A percentile compares a stretch with the other conserved stretches of the same genome.
phyloP scores from a whole-genome alignment of 163 green algal species.

The Scenedesmus sp. region DNA sequence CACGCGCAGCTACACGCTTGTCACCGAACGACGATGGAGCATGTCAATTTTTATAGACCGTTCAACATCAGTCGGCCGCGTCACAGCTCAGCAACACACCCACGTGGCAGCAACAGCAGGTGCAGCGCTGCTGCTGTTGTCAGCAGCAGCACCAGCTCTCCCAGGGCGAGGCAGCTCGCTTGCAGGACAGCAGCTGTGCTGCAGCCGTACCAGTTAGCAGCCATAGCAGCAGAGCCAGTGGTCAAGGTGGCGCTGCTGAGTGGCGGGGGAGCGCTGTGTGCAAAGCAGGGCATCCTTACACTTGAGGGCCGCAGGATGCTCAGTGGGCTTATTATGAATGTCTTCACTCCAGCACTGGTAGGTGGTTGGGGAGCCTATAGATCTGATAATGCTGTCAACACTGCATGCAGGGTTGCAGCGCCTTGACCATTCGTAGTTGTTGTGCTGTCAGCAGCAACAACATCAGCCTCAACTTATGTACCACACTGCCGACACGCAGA shows the following conservation, averaged over 20 bases:
- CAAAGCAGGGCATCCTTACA: conserved; percentile 55
- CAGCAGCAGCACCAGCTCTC: neutral
- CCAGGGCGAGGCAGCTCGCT: neutral
- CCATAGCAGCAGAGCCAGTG: conserved; percentile 38
- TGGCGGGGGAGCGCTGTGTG: conserved; percentile 3
- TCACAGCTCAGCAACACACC: neutral
- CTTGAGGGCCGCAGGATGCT: conserved; percentile 53
- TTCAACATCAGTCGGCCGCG: neutral
- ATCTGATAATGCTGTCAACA: too few species aligned
- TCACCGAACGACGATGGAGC: neutral
- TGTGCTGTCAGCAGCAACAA: too few species aligned
- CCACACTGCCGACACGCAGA: too few species aligned
- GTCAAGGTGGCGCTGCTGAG: conserved; percentile 30
- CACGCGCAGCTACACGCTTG: neutral
- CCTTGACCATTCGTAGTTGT: too few species aligned
- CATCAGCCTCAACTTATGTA: too few species aligned
- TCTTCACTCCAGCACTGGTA: conserved; percentile 68
- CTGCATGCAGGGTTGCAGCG: too few species aligned
- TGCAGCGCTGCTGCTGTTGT: neutral
- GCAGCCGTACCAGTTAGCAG: neutral
- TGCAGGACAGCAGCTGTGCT: neutral
- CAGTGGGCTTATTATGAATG: conserved; percentile 60
- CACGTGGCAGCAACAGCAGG: neutral
- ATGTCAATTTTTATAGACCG: neutral
- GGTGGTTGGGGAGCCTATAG: neutral